phyloP scores from a whole-genome alignment of 306 rosid species.

The Prunus kanzakura region DNA sequence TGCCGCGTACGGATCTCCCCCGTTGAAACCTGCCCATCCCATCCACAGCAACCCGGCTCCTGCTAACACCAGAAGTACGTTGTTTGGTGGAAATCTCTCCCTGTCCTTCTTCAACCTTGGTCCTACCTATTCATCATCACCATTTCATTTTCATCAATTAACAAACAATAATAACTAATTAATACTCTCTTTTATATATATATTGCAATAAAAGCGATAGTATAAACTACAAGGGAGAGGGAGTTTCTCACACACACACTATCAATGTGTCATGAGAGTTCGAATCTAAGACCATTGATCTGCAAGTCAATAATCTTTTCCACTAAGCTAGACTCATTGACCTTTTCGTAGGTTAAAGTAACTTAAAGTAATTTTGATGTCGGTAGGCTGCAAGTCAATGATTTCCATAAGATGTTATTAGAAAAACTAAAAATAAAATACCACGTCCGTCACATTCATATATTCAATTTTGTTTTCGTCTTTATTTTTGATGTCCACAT shows the following conservation, averaged over 20 bases:
- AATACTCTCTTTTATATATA: too few relatives aligned
- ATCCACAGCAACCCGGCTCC: slow-evolving; percentile 73
- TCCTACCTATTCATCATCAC: slow-evolving; percentile 43
- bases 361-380: too few relatives aligned
- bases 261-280: rapidly evolving
- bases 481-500: too few relatives aligned
- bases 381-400: too few relatives aligned
- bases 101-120: slow-evolving; percentile 56
- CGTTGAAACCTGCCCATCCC: slow-evolving; percentile 85
- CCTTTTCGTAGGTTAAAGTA: too few relatives aligned
- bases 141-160: too few relatives aligned
- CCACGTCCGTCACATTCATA: not conserved
- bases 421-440: too few relatives aligned
- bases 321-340: too few relatives aligned
- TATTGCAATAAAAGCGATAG: too few relatives aligned
- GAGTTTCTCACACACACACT: too few relatives aligned
- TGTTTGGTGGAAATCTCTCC: slow-evolving; percentile 76
- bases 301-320: rapidly evolving
- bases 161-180: too few relatives aligned
- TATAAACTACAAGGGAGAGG: rapidly evolving
- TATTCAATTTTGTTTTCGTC: not conserved
- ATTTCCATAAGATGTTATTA: too few relatives aligned
- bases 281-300: rapidly evolving
- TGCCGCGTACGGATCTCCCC: slow-evolving; percentile 75
- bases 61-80: slow-evolving; percentile 52